These are phyloP conservation scores for Vaccinium darrowii DNA, from an alignment of 148 eudicot genomes.

Conservation along the genomic window DNA sequence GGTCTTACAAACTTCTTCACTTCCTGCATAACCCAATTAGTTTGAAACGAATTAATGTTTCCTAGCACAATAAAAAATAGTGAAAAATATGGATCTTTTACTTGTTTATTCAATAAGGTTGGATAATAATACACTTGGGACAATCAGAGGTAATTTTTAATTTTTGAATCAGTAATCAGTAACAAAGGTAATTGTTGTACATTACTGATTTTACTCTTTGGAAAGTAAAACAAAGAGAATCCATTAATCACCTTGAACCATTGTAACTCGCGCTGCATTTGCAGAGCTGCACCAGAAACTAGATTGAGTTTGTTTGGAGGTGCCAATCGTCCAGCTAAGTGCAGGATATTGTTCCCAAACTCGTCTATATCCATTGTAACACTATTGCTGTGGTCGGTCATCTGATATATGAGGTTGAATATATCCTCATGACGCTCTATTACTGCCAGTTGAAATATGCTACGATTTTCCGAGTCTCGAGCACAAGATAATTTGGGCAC, in stretches of 20 bases:
- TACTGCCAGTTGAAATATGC: constrained; percentile 34
- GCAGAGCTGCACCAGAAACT: neutral
- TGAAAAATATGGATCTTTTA: neutral
- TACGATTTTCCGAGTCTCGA: neutral
- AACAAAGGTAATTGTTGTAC: neutral
- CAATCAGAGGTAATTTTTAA: neutral
- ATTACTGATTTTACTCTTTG: too few species aligned
- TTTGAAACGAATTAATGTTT: neutral
- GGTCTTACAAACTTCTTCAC: neutral
- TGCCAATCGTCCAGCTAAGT: neutral
- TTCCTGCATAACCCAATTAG: neutral
- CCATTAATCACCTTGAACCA: neutral
- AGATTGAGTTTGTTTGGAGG: neutral
- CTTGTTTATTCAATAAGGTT: neutral
- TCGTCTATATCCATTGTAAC: neutral
- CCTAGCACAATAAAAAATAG: neutral
- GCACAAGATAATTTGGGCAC: constrained; percentile 30
- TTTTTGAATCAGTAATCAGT: too few species aligned
- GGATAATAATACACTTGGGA: neutral
- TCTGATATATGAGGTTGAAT: constrained; percentile 28
- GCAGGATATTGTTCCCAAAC: neutral
- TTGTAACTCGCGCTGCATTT: too few species aligned
- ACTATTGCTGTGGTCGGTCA: neutral
- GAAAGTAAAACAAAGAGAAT: neutral
- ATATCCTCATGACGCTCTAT: constrained; percentile 22